Evolutionary conservation across 2,329 filamentous ascomycete genomes (phyloP), one percentile per base, ranked within the genome.

Genomic region (Thyridium curvatum): DNA sequence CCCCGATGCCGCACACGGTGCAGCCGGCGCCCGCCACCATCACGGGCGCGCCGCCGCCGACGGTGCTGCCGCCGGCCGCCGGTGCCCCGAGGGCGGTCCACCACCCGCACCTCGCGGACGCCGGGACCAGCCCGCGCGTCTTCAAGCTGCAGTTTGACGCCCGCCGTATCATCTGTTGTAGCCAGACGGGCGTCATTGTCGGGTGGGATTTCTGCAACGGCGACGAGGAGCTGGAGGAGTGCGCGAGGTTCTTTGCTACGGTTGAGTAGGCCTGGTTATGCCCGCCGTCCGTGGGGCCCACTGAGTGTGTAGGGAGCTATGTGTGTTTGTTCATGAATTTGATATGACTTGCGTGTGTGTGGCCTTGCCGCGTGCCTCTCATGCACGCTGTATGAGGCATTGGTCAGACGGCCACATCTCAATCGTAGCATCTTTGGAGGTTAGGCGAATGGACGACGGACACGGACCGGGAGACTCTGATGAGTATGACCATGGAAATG

Each of bases 71-170:
- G 30, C 35, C 52, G 28, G 38, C 41, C 42, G 39, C 44, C n/a
- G n/a, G n/a, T n/a, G n/a, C n/a, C n/a, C n/a, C n/a, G n/a, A n/a
- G n/a, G 34, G 37, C 39, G 21, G 50, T 45, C 18, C 58, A 66
- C 31, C 67, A 74, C 39, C 68, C 66, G 3, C 70, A 72, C 43
- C 67, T 72, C 9, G 56, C 62, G 8, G 72, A 77, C 45, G 61
- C 46, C 16, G 52, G 65, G 26, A 69, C 66, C 39, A 66, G 70
- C 10, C 68, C 71, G 8, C 65, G 93, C 17, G 86, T 98, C 3
- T 98, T 97, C 70, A 98, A 98, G 62, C 71, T 97, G 29, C 93
- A 98, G 59, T 98, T 96, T 50, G 93, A 98, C 56, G 86, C 89
- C 1, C 77, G 89, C 16, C 82, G 90, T 51, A 94, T 98, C 49